Conservation (phyloP, 345 rosid species). For the Brassica napus region DNA sequence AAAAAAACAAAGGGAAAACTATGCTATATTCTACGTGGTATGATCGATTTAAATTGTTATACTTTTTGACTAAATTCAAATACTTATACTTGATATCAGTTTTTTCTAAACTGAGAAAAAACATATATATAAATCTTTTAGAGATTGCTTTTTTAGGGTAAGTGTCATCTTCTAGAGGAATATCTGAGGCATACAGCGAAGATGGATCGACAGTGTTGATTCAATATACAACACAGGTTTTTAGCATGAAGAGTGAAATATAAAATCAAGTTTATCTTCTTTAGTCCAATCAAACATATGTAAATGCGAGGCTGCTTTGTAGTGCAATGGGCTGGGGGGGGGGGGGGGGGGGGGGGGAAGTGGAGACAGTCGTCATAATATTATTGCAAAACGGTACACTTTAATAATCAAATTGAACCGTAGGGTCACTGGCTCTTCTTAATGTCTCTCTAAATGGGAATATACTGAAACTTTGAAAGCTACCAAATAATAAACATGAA, state of each 20-base stretch:
- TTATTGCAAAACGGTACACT: slow-evolving; percentile 29
- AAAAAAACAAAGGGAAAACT: neutral
- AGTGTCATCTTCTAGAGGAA: slow-evolving; percentile 23
- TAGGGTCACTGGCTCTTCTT: slow-evolving; percentile 21
- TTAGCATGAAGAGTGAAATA: slow-evolving; percentile 21
- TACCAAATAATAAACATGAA: neutral
- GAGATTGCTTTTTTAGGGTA: slow-evolving; percentile 11
- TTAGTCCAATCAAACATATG: slow-evolving; percentile 48
- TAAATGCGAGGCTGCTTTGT: slow-evolving; percentile 22
- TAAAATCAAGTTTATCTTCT: slow-evolving; percentile 47
- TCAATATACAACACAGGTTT: slow-evolving; percentile 7
- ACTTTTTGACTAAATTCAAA: neutral
- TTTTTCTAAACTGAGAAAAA: slow-evolving; percentile 17
- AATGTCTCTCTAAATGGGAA: slow-evolving; percentile 10
- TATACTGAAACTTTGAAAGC: slow-evolving; percentile 24
- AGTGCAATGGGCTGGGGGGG: slow-evolving; percentile 22
- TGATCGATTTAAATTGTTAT: too few species aligned
- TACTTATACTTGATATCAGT: neutral
- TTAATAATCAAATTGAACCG: slow-evolving; percentile 27
- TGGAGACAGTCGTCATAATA: slow-evolving; percentile 52
- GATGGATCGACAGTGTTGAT: slow-evolving; percentile 6
- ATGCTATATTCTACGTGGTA: neutral
- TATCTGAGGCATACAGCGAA: slow-evolving; percentile 15
- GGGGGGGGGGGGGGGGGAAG: slow-evolving; percentile 43
- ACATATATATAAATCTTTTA: slow-evolving; percentile 11